A percentile compares a stretch with the other conserved stretches of the same genome.
These are phyloP conservation scores for Exophiala dermatitidis DNA, from an alignment of 2,329 filamentous ascomycete species.

Conservation along the genomic window DNA sequence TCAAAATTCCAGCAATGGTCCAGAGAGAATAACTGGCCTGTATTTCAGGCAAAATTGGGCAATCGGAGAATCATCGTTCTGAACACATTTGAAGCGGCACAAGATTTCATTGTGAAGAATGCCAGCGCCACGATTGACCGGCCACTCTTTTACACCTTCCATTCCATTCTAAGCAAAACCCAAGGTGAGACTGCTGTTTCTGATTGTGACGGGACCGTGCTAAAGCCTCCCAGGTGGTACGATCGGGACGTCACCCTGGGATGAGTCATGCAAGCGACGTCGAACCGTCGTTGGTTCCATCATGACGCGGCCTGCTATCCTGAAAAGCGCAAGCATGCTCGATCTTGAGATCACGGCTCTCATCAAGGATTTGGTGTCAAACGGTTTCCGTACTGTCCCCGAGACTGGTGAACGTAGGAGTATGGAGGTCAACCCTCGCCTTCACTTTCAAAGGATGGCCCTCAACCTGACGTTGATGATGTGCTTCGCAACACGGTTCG, in stretches of 20 bases:
- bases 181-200: background rate
- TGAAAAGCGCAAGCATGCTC: constrained; percentile 30
- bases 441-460: background rate
- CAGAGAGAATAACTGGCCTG: background rate
- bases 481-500: background rate
- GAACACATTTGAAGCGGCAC: background rate
- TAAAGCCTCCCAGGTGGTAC: background rate
- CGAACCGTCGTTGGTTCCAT: background rate
- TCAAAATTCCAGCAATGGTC: background rate
- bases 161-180: background rate
- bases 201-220: background rate
- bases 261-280: background rate
- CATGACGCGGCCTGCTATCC: background rate
- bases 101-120: background rate
- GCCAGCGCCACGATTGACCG: background rate
- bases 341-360: constrained; percentile 44
- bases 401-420: constrained; percentile 28
- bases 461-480: constrained; percentile 3
- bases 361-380: background rate
- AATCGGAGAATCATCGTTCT: background rate
- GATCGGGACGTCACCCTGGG: background rate
- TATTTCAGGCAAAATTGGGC: background rate
- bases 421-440: background rate
- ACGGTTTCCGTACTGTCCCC: constrained; percentile 51
- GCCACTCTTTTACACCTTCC: constrained; percentile 5